Base-by-base conservation (phyloP, 75 land plant species). In the Ceratopteris richardii region DNA sequence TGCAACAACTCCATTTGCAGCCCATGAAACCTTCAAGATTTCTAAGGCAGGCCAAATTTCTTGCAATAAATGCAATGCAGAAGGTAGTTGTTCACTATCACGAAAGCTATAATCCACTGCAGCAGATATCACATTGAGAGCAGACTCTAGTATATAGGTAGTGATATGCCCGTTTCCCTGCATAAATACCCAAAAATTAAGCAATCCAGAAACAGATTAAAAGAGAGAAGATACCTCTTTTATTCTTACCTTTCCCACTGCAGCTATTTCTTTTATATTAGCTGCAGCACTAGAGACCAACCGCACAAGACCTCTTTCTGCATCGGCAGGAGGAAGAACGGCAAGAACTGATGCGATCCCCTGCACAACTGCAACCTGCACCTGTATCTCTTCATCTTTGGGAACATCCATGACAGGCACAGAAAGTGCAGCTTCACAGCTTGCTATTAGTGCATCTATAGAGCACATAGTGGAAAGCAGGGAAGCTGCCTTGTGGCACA, bases 331-430 rank as follows among this genome's bases (percentile, higher is more conserved):
- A 18, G 69, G 69, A 19, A 67, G 51, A 21, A 62, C 54, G 31
- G 54, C 31, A 31, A 62, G 46, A 27, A 67, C 62, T 23, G 69
- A 44, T 30, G 69, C 69, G 37, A 67, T 62, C 10, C 69, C 69
- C 36, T 67, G 43, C n/a, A 67, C 40, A n/a, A 67, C 29, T 22
- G 54, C 54, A 19, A 67, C 33, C 17, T 48, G 51, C 31, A 46
- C 69, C 0, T 30, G 46, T 2, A 12, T 33, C 31, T 67, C 57
- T 40, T 60, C 28, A 9, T 46, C 63, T 24, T 41, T 53, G 2
- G 51, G 18, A 1, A 37, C 22, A 22, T 62, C 69, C 24, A 47
- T 21, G 7, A 33, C 37, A 21, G 67, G 44, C 25, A 57, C 12
- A 58, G 63, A 41, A 29, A 67, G 19, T 0, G 69, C 61, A 30